phyloP scores from a whole-genome alignment of 495 filamentous ascomycete genomes.

The Penicillium arizonense region DNA sequence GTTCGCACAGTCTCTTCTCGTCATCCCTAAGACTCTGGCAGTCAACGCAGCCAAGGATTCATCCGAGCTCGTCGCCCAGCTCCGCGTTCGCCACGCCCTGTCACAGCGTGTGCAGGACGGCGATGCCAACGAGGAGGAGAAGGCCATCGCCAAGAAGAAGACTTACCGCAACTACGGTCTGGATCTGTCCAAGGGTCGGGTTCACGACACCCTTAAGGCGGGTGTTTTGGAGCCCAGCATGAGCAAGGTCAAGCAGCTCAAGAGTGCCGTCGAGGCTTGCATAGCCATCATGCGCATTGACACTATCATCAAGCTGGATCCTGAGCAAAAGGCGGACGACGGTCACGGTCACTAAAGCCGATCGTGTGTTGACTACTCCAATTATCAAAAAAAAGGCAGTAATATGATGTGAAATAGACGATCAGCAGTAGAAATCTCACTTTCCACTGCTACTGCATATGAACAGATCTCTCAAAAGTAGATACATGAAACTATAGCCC shows the following conservation, averaged over 20 bases:
- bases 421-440: slow-evolving; percentile 16
- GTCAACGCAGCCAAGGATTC: slow-evolving; percentile 97
- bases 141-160: slow-evolving; percentile 86
- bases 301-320: slow-evolving; percentile 97
- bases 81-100: slow-evolving; percentile 90
- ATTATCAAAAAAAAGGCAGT: slow-evolving; percentile 25
- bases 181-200: slow-evolving; percentile 85
- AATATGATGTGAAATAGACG: slow-evolving; percentile 33
- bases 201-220: slow-evolving; percentile 89
- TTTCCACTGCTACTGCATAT: slow-evolving; percentile 22
- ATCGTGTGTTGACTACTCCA: slow-evolving; percentile 12
- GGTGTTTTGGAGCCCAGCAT: slow-evolving; percentile 96
- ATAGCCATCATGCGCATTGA: slow-evolving; percentile 99
- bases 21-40: slow-evolving; percentile 94
- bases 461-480: slow-evolving; percentile 10
- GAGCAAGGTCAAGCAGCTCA: slow-evolving; percentile 97
- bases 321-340: slow-evolving; percentile 75
- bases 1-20: slow-evolving; percentile 90
- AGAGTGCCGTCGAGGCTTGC: slow-evolving; percentile 98
- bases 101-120: slow-evolving; percentile 86
- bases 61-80: slow-evolving; percentile 90
- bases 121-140: slow-evolving; percentile 80
- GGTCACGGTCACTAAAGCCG: slow-evolving; percentile 44
- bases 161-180: slow-evolving; percentile 98
- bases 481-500: slow-evolving; percentile 3